phyloP scores from a whole-genome alignment of 23 red algal species.

The Gracilaria domingensis region DNA sequence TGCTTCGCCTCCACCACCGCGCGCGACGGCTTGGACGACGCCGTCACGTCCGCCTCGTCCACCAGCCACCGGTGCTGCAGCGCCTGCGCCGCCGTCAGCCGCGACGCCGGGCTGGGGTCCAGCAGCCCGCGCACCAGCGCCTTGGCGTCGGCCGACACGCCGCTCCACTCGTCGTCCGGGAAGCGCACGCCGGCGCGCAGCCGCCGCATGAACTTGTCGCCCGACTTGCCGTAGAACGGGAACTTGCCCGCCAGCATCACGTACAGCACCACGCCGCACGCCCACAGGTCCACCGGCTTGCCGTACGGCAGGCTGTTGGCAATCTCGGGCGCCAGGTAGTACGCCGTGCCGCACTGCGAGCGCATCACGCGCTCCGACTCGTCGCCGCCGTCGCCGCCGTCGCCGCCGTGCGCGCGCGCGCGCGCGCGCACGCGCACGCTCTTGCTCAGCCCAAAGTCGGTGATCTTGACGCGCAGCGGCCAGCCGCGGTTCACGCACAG shows the following conservation, averaged over 20 bases:
- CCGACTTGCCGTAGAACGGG: constrained; percentile 89
- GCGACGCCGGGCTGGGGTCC: constrained; percentile 76
- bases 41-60: constrained; percentile 57
- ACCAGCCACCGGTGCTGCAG: constrained; percentile 87
- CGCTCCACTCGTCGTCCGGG: constrained; percentile 78
- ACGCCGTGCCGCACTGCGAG: constrained; percentile 84
- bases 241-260: constrained; percentile 93
- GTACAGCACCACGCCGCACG: constrained; percentile 85
- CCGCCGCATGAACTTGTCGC: constrained; percentile 85
- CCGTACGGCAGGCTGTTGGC: constrained; percentile 74
- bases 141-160: constrained; percentile 82
- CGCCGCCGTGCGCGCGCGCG: no score
- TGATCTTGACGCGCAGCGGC: constrained; percentile 84
- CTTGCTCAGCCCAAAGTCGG: constrained; percentile 93
- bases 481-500: constrained; percentile 64
- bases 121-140: constrained; percentile 76
- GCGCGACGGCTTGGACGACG: constrained; percentile 27
- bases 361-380: constrained; percentile 69
- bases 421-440: constrained; percentile 15
- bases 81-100: constrained; percentile 78
- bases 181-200: constrained; percentile 76
- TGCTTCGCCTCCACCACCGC: constrained; percentile 33
- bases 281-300: constrained; percentile 89
- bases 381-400: constrained; percentile 30
- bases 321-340: constrained; percentile 91